Base-by-base conservation (phyloP, 441 rosid genomes). In the Theobroma grandiflorum region DNA sequence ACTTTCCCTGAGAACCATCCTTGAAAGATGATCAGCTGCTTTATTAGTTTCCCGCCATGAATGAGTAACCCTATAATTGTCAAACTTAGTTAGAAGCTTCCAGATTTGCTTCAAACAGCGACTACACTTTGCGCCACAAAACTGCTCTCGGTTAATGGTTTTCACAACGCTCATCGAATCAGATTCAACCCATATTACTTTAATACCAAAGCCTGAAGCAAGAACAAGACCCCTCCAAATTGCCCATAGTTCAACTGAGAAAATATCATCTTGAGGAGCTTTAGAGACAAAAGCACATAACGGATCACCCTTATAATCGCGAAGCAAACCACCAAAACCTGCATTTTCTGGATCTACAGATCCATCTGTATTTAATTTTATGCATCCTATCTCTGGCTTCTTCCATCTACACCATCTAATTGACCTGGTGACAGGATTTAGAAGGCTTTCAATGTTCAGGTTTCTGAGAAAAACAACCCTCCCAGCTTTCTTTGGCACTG, bases 171-270 rank as follows among this genome's bases (percentile, higher is more conserved):
- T 80, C 82, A 42, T 0, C 33, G 87, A 82, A 81, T 86, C 89
- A 38, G 89, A 86, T 75, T 86, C 89, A 33, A 86, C 82, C 87
- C 87, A 86, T 53, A 86, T 42, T 47, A 52, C 83, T 79, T 79
- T 70, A 20, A 84, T 74, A 26, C 78, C 82, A 52, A 86, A 77
- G 43, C 74, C 37, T 3, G 63, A 69, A 33, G 89, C 87, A 71
- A 86, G 83, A 64, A 86, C 79, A 50, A 86, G 85, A 66, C 89
- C 86, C 70, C 84, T 86, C 86, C 89, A 82, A 49, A 86, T 42
- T 64, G 83, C 86, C 78, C 81, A 84, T 45, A 86, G 80, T 74
- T 86, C 89, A 42, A 86, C 86, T 73, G 81, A 63, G 83, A 86
- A 84, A 58, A 42, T 58, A 66, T 84, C 86, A 52, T 79, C 79